Evolutionary conservation across 305 asterid genomes (phyloP), one percentile per base, ranked within the genome.

Genomic region (Nicotiana rustica): DNA sequence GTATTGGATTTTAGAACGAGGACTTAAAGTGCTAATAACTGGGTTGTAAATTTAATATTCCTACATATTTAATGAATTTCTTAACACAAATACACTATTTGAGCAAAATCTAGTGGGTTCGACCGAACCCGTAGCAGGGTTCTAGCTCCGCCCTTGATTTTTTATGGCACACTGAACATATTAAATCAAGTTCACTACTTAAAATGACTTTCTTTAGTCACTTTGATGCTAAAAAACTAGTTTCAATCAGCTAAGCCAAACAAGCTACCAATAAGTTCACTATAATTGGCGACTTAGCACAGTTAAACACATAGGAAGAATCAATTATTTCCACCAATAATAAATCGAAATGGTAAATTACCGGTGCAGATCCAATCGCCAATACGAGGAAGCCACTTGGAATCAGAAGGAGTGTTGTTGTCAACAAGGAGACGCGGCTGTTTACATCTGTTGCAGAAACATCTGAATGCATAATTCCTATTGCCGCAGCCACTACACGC

Each of bases 301-400:
- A 67, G 10, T 41, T 41, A 41, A 41, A 41, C 47, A 41, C 47
- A 41, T 41, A 6, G 47, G 47, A 38, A 38, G 10, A 38, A 38
- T 38, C 47, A 38, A 1, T 38, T 38, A 6, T 38, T 38, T 38
- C 47, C 4, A 7, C 4, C 12, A 15, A 19, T 10, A 62, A 10
- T 4, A 79, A 14, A 3, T 4, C 41, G 25, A 25, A 66, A 21
- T 6, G 31, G 67, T 14, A 12, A 55, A 79, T 7, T 91, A 95
- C 97, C 97, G 25, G 95, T 83, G 89, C 98, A 93, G 91, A 94
- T 93, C 97, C 98, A 94, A 86, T 94, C 98, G 79, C 98, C 98
- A 78, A 94, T 90, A 49, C 98, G 95, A 38, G 98, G 98, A 81
- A 92, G 93, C 97, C 98, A 93, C 84, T 93, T 94, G 82, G 97